Base-by-base conservation (phyloP, 768 basidiomycete genomes). In the Tremella yokohamensis region DNA sequence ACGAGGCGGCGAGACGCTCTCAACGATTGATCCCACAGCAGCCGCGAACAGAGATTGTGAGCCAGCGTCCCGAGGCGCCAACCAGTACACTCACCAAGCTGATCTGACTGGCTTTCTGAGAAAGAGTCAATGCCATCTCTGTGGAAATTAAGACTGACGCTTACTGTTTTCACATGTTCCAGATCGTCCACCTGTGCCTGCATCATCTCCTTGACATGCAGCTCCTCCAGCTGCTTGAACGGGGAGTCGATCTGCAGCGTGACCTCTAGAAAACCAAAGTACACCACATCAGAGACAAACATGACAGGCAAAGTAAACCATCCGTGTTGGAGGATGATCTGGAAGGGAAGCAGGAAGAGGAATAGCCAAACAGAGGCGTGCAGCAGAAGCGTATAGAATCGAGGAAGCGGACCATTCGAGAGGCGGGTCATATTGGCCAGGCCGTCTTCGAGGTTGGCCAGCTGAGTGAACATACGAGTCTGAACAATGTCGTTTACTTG, bases 341-440 rank as follows among this genome's bases (percentile, higher is more conserved):
- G 87, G 81, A 89, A 87, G 1, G 87, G 87, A 1, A 89, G 79
- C 74, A 86, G 84, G 79, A 88, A 86, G 1, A 87, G 81, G 73
- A 87, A 89, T 2, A 50, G 52, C 52, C 60, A 69, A 38, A 72
- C 70, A 2, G 70, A 65, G n/a, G 69, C 37, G 8, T 62, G 57
- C 18, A 72, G 62, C 29, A 69, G 70, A 56, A 63, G 67, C 8
- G 63, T 57, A 61, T 71, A 77, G 7, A 71, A 66, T n/a, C 68
- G 70, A 18, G 76, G 76, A 19, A 76, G 59, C 0, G 73, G 73
- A 45, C 42, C 42, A 15, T 45, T 45, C 6, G 42, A 45, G 7
- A 45, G 42, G n/a, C 42, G n/a, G 8, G 42, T 18, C 42, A 45
- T 45, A 15, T 45, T 22, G n/a, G 42, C 42, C 15, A 45, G n/a